Evolutionary conservation across 345 rosid genomes (phyloP).

Genomic region (Arabidopsis arenosa): DNA sequence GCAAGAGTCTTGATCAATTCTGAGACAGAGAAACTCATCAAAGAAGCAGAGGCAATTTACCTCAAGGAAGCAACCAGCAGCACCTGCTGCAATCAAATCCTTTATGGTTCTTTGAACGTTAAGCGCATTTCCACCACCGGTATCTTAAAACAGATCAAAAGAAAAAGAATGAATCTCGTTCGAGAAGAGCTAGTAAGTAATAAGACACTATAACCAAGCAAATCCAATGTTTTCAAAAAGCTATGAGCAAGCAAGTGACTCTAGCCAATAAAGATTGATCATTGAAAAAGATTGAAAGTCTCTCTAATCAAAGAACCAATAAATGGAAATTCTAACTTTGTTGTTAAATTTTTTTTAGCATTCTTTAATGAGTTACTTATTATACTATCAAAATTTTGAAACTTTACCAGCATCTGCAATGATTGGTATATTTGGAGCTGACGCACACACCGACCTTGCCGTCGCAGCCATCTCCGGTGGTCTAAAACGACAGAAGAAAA

Average conservation of each 20-base stretch:
- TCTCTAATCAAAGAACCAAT: background rate
- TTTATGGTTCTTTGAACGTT: conserved; percentile 62
- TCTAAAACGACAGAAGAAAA: conserved; percentile 35
- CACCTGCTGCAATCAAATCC: conserved; percentile 65
- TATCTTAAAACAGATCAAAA: conserved; percentile 38
- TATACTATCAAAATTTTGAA: background rate
- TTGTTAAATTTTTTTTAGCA: background rate
- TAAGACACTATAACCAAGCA: background rate
- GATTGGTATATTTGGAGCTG: conserved; percentile 53
- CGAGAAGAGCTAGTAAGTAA: background rate
- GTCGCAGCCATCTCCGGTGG: conserved; percentile 61
- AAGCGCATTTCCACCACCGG: conserved; percentile 63
- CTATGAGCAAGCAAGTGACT: background rate
- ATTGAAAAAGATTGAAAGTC: no score
- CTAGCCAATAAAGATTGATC: background rate
- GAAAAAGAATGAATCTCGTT: background rate
- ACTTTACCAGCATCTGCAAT: conserved; percentile 53
- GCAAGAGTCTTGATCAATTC: background rate
- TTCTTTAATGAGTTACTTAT: background rate
- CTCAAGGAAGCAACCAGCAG: conserved; percentile 70
- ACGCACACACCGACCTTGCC: conserved; percentile 53
- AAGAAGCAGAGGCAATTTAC: conserved; percentile 33
- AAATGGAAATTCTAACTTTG: background rate
- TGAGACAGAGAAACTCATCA: background rate
- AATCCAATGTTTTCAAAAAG: background rate